Base-by-base conservation (phyloP, 495 filamentous ascomycete genomes). In the Lophium mytilinum region DNA sequence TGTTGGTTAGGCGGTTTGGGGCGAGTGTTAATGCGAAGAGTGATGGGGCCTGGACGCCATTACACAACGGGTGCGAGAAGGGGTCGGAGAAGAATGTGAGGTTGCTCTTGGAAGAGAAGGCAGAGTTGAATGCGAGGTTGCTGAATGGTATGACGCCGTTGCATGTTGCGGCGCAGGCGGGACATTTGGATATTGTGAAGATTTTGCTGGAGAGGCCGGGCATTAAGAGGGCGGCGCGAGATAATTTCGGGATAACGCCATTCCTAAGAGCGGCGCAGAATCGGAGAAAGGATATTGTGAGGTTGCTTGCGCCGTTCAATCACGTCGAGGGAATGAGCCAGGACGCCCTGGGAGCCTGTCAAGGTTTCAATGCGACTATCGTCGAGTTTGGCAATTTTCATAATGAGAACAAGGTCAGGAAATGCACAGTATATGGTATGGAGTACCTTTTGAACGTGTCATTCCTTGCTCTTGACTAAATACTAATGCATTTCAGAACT, bases 301-400 rank as follows among this genome's bases (percentile, higher is more conserved):
- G 74, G 57, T 72, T 74, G 52, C 69, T 86, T 14, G 64, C 84
- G 68, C 76, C 79, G 46, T 85, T 84, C 66, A 82, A 84, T 47
- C 53, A 85, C 80, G 19, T 77, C 78, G 9, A 83, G 81, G 67
- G 64, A 81, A 66, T 87, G 12, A 79, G 78, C 0, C 65, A 75
- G 4, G 76, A 81, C 65, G 81, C 81, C 6, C 72, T 73, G 15
- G 74, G 73, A 14, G 83, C 84, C 5, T 81, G 76, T 55, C 74
- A 77, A 57, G 79, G 78, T 0, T 86, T 86, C 63, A 79, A 84
- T 55, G 83, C 83, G 6, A 85, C 82, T 1, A 75, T 87, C 47
- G 82, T 87, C 9, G 83, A 86, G 62, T 87, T 87, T 64, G 83
- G 82, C 11, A 78, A 83, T 52, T 84, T 83, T 58, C 78, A 80